Conservation (phyloP, 805 yeast genomes). For the Metschnikowia bowlesiae region DNA sequence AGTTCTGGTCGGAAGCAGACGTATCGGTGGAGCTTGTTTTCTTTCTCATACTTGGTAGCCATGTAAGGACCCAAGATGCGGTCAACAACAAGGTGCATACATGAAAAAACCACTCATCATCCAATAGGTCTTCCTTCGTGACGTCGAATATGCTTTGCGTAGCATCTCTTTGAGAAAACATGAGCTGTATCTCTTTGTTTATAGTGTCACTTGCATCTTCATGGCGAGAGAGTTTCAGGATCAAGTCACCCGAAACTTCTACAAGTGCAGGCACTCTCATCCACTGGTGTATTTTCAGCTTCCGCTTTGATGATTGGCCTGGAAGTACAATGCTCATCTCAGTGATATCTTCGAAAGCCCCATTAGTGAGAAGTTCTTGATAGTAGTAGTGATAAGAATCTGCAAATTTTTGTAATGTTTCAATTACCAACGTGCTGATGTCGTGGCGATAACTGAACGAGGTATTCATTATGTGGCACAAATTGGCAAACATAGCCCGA, state of each 20-base stretch:
- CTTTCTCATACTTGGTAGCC: conserved; percentile 56
- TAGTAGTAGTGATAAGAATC: conserved; percentile 31
- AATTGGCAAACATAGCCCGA: conserved; percentile 41
- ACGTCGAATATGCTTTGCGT: conserved; percentile 25
- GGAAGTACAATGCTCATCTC: conserved; percentile 11
- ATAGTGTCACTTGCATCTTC: conserved; percentile 10
- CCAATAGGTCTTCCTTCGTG: conserved; percentile 51
- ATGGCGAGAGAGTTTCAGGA: conserved; percentile 3
- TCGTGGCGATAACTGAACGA: conserved; percentile 55
- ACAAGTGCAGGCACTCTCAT: conserved; percentile 29
- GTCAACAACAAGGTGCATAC: conserved; percentile 52
- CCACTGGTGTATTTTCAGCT: conserved; percentile 30
- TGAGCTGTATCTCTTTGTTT: conserved; percentile 24
- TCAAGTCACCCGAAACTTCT: conserved; percentile 17
- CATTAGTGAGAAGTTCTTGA: conserved; percentile 33
- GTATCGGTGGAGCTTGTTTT: conserved; percentile 25
- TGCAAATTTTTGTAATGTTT: conserved; percentile 34
- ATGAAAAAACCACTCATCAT: conserved; percentile 46
- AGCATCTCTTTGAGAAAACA: conserved; percentile 20
- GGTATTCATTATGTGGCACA: conserved; percentile 55
- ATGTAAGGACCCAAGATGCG: conserved; percentile 50
- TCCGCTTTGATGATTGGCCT: conserved; percentile 15
- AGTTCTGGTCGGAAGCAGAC: conserved; percentile 11
- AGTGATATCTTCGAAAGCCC: conserved; percentile 20
- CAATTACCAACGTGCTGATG: conserved; percentile 44